Base-by-base conservation (phyloP, 768 basidiomycete genomes). In the Pisolithus albus region DNA sequence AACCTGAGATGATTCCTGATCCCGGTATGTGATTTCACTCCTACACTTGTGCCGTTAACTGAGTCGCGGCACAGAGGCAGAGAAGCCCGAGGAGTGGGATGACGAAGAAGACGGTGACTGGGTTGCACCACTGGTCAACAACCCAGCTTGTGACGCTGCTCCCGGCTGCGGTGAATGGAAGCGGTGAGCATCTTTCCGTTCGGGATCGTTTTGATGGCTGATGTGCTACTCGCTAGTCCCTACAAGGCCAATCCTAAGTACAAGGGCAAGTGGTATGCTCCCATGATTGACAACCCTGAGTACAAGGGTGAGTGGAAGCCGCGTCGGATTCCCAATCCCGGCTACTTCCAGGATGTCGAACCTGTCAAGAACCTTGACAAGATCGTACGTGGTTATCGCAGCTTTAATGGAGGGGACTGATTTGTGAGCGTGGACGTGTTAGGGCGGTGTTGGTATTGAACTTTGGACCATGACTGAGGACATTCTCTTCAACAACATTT, bases 51-150 rank as follows among this genome's bases (percentile, higher is more conserved):
- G 23, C 15, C 44, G 26, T 37, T n/a, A n/a, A 38, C 46, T 54
- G 41, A 52, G 15, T 16, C 28, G 5, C 15, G 9, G 3, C 58
- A 2, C 52, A 82, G 89, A 92, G 57, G 82, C 89, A 38, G 81
- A 85, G 70, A 97, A 96, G 76, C 96, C 96, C 6, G 96, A 99
- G 66, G 96, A 99, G 70, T 99, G 96, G 96, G 93, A 96, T 62
- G 95, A 97, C 61, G 96, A 97, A 65, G 96, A 98, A 67, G 95
- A 99, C 60, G 96, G 96, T 68, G 95, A 98, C 65, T 99, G 93
- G 93, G 81, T 98, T 57, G 79, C 94, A 7, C 94, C 96, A 28
- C 83, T 82, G 51, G 76, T 98, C 51, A 71, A 79, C 53, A 99
- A 99, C 80, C 90, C 95, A 56, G 87, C 83, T 66, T 98, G 96